Evolutionary conservation across 148 eudicot species (phyloP).

Genomic region (Selenicereus undatus): DNA sequence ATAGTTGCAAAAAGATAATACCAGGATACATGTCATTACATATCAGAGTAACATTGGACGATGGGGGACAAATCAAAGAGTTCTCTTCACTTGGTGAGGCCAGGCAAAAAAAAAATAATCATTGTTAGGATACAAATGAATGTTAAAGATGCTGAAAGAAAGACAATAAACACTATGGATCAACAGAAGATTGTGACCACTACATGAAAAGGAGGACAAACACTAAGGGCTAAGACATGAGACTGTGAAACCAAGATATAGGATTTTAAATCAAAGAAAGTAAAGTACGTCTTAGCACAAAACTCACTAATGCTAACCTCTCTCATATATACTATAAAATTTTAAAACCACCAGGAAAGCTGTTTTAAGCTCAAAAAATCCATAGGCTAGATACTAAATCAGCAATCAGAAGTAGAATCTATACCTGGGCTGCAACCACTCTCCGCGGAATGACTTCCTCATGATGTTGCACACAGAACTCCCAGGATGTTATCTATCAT

Average conservation of each 20-base stretch:
- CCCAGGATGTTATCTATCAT: conserved; percentile 62
- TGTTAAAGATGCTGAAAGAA: neutral
- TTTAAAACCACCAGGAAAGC: neutral
- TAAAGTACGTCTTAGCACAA: neutral
- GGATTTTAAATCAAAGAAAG: neutral
- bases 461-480: conserved; percentile 51
- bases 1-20: too few species aligned
- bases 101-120: neutral
- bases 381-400: neutral
- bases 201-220: neutral
- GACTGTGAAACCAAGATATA: neutral
- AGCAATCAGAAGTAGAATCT: neutral
- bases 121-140: neutral
- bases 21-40: too few species aligned
- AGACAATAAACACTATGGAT: neutral
- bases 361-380: neutral
- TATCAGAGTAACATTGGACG: too few species aligned
- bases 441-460: conserved; percentile 48
- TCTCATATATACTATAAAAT: neutral
- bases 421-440: conserved; percentile 57
- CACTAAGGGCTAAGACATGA: neutral
- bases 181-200: neutral
- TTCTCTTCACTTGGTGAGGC: neutral
- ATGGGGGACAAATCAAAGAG: neutral
- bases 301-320: neutral